Evolutionary conservation across 2,329 filamentous ascomycete species (phyloP), one percentile per base, ranked within the genome.

Genomic region (Passalora sequoiae): DNA sequence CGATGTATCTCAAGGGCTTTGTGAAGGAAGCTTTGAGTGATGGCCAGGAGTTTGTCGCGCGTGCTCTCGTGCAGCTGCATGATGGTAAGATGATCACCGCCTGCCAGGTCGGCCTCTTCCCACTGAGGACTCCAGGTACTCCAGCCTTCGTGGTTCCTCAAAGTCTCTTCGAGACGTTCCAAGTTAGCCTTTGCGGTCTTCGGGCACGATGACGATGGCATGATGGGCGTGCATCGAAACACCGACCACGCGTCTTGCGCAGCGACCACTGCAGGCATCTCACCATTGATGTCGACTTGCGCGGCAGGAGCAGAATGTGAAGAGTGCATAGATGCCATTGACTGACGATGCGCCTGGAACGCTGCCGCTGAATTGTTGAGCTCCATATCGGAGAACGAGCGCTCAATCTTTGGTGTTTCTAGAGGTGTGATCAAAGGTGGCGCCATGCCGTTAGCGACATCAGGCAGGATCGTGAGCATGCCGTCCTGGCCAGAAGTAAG

Each of bases 1-100:
- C 76, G 74, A 60, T 85, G 81, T 31, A 82, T 83, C 10, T 84
- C 79, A 3, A 85, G 71, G 1, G 83, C 83, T 56, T 83, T 85
- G 63, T 84, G 79, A 6, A 86, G 66, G 59, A 84, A 85, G 30
- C 72, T 77, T 60, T 85, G 82, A 0, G 81, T 84, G 49, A 85
- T 84, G 37, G 80, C 81, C n/a, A 84, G 72, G 55, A 86, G 75
- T 59, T 80, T 81, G 60, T 86, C 83, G 22, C 82, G 73, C 2
- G 80, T 81, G 32, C 73, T 66, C 43, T 75, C 73, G 33, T 73
- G 71, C 37, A 76, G 58, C 25, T 67, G 70, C 56, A 72, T 67
- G 9, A 75, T 70, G 4, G 64, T 64, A 30, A 76, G 60, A 30
- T 68, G 65, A 21, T 73, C 69, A 24, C 67, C 67, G n/a, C 65